Evolutionary conservation across 1,139 yeast species (phyloP), one percentile per base, ranked within the genome.

Genomic region (Taphrina flavorubra): DNA sequence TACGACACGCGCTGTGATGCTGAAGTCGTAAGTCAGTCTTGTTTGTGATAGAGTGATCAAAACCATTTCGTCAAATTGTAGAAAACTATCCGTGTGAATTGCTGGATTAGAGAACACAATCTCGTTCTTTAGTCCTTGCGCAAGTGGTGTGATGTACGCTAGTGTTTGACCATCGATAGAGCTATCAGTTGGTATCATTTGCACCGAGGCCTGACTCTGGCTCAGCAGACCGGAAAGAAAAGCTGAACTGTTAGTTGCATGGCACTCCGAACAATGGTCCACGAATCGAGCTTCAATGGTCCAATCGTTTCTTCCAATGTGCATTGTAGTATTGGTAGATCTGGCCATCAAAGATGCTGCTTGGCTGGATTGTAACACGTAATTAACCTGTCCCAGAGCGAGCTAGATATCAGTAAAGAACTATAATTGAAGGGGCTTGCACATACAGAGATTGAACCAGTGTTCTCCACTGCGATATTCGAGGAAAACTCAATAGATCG

Each of bases 71-170:
- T 34, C 36, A 14, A 53, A 14, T 36, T 37, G 58, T 11, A 53
- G 34, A 37, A n/a, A 53, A 13, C 42, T 53, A 18, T 31, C 58
- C 4, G 58, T 37, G 6, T 14, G 42, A 11, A 25, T 13, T 8
- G 14, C 13, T 16, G 58, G 58, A n/a, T 53, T 53, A 1, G 40
- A 31, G 16, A 53, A 53, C 13, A 37, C 40, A 8, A 53, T 6
- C 11, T 36, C 42, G 16, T 13, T 14, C 20, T 31, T 42, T 6
- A 53, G 42, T 53, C 25, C 58, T 36, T 53, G 58, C 7, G 58
- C 58, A n/a, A 53, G 44, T 34, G 58, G 42, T n/a, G 42, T 25
- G 25, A 53, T 36, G 58, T 53, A 53, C 14, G 40, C 13, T n/a
- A 37, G 16, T 31, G 40, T 16, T 13, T 53, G 58, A 6, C 58